Base-by-base conservation (phyloP, 2,329 filamentous ascomycete species). In the Fusarium subglutinans region DNA sequence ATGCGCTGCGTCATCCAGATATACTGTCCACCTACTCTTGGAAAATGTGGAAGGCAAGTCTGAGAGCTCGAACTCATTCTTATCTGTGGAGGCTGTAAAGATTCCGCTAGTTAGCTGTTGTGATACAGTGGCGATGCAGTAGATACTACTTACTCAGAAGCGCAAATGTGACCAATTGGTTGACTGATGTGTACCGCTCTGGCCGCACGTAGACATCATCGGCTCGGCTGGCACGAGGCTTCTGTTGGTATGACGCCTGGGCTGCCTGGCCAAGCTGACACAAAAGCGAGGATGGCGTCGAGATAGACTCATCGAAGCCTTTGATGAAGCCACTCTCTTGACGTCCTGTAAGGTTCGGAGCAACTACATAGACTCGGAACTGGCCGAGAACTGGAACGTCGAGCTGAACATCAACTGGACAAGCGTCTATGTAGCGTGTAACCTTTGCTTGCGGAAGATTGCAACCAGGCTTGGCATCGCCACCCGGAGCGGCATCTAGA, bases 331-430 rank as follows among this genome's bases (percentile, higher is more conserved):
- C 82, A 62, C 83, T 84, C 8, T 87, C 86, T 41, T 85, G 80
- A 33, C 15, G 12, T 12, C 24, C 59, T 59, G 86, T 84, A 4
- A 93, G 84, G 75, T 93, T 87, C 76, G 88, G 89, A 66, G 90
- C 88, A 67, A 95, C 87, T 67, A 94, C 87, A 80, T 93, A 94
- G 54, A 94, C 88, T 53, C 92, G 88, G 84, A 95, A 95, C 77
- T 95, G 93, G 30, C 93, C 91, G 7, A 94, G 84, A 81, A 94
- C 88, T 4, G 93, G 93, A 43, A 95, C 93, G 77, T 95, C 93
- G 10, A 94, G 88, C 79, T 95, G 92, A 30, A 95, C 84, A 75
- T 95, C 91, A 44, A 95, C 89, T 0, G 93, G 93, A 75, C 95
- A 95, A 6, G 92, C 90, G 81, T 95, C 93, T 57, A 94, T 88